These are phyloP conservation scores for Daldinia eschscholtzii DNA, from an alignment of 2,329 filamentous ascomycete species.

Conservation along the genomic window DNA sequence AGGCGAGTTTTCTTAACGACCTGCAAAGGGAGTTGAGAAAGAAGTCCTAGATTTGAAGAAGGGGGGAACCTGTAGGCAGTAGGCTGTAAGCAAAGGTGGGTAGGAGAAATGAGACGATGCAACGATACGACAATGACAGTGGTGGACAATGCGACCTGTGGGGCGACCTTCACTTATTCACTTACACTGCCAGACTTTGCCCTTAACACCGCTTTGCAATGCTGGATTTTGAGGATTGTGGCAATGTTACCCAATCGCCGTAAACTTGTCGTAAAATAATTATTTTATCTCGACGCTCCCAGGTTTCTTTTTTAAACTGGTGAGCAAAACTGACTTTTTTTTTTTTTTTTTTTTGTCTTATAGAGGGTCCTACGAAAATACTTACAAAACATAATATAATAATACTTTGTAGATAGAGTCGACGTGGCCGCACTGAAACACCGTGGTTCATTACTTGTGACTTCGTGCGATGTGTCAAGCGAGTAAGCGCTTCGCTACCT, in stretches of 20 bases:
- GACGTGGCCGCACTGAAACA: slow-evolving; percentile 17
- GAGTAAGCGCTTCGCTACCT: slow-evolving; percentile 34
- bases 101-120: slow-evolving; percentile 37
- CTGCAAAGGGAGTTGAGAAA: slow-evolving; percentile 13
- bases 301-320: neutral
- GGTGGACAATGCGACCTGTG: slow-evolving; percentile 23
- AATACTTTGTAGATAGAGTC: slow-evolving; percentile 8
- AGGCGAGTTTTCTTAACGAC: slow-evolving; percentile 25
- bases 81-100: slow-evolving; percentile 18
- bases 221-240: slow-evolving; percentile 24
- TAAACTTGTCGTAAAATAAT: slow-evolving; percentile 6
- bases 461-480: slow-evolving; percentile 30
- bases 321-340: neutral
- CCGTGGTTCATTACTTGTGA: slow-evolving; percentile 12
- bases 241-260: slow-evolving; percentile 21
- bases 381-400: neutral
- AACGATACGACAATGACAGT: slow-evolving; percentile 28
- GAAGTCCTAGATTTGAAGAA: slow-evolving; percentile 41
- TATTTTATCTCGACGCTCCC: slow-evolving; percentile 25
- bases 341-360: neutral
- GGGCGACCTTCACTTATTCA: slow-evolving; percentile 9
- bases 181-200: slow-evolving; percentile 2
- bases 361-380: neutral
- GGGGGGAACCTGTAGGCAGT: slow-evolving; percentile 28
- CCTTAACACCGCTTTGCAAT: neutral